Evolutionary conservation across 164 flowering plant species (phyloP).

Genomic region (Vitis rotundifolia): DNA sequence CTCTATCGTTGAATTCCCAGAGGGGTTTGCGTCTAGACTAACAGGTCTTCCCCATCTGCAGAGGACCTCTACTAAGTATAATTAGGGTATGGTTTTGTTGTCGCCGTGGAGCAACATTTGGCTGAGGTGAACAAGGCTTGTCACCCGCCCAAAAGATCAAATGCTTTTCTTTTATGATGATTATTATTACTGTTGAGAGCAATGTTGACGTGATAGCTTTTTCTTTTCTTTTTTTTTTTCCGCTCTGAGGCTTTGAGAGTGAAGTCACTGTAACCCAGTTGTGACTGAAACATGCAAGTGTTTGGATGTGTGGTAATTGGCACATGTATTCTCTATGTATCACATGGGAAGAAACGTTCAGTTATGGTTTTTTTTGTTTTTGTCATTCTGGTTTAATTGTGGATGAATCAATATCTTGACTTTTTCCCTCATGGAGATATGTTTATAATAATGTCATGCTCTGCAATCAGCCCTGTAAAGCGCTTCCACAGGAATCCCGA

Average conservation of each 20-base stretch:
- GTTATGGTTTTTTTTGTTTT: too few relatives aligned
- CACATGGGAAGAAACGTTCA: too few relatives aligned
- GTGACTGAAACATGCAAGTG: too few relatives aligned
- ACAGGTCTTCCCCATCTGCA: not conserved
- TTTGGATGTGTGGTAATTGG: too few relatives aligned
- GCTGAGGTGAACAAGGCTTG: constrained; percentile 12
- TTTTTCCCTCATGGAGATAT: too few relatives aligned
- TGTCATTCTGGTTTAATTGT: too few relatives aligned
- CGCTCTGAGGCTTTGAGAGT: not conserved
- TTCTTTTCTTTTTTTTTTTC: not conserved
- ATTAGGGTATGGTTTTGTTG: not conserved
- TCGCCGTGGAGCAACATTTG: not conserved
- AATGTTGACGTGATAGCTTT: not conserved
- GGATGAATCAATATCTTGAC: too few relatives aligned
- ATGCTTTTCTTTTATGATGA: not conserved
- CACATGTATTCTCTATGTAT: too few relatives aligned
- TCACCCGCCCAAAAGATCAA: constrained; percentile 13
- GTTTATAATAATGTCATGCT: too few relatives aligned
- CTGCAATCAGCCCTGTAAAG: too few relatives aligned
- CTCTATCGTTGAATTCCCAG: not conserved
- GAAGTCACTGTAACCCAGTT: not conserved
- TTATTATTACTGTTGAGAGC: not conserved
- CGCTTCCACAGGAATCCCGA: too few relatives aligned
- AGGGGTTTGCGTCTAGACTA: not conserved
- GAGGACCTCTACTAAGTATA: constrained; percentile 5